Conservation (phyloP, 2,329 filamentous ascomycete genomes). For the Lachnellula arida region DNA sequence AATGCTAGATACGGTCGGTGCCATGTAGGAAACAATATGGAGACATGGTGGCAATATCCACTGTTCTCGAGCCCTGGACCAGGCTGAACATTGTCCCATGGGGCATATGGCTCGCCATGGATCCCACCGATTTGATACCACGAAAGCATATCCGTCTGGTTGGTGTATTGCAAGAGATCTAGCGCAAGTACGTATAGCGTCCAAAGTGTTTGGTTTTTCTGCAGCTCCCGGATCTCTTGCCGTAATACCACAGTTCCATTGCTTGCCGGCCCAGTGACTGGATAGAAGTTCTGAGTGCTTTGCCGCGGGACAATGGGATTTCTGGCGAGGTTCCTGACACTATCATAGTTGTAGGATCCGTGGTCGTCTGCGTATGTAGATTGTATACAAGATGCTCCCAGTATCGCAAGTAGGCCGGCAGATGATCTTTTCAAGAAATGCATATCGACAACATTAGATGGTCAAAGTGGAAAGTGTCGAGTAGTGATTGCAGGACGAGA, state of each 20-base stretch:
- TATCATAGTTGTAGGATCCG: constrained; percentile 2
- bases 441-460: not conserved
- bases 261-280: constrained; percentile 9
- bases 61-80: constrained; percentile 13
- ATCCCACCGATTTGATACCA: constrained; percentile 30
- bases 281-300: not conserved
- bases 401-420: not conserved
- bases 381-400: not conserved
- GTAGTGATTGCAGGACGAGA: not conserved
- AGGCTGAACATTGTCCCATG: constrained; percentile 21
- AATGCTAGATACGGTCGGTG: constrained; percentile 52
- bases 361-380: constrained; percentile 19
- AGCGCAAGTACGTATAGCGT: constrained; percentile 27
- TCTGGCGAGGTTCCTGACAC: not conserved
- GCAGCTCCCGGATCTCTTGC: constrained; percentile 23
- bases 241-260: constrained; percentile 21
- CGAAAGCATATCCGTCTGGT: constrained; percentile 21
- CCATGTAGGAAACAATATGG: constrained; percentile 38
- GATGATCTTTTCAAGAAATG: not conserved
- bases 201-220: constrained; percentile 24
- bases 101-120: constrained; percentile 25
- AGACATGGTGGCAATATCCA: constrained; percentile 29
- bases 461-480: not conserved
- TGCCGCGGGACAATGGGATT: constrained; percentile 16
- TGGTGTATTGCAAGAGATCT: constrained; percentile 23